Base-by-base conservation (phyloP, 768 basidiomycete species). In the Mycena galericulata region DNA sequence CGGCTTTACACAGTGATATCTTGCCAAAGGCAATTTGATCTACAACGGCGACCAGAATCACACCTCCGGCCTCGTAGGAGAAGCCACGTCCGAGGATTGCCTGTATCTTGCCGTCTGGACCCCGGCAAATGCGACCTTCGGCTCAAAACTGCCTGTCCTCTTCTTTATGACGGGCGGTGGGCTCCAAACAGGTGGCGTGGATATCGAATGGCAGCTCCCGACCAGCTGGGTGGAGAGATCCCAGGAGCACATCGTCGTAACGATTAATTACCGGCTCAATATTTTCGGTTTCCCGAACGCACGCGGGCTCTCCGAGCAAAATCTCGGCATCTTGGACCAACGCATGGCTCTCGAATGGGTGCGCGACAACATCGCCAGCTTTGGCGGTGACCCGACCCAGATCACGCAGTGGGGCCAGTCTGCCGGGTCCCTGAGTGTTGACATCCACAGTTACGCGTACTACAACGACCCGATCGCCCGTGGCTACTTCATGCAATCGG, bases 301-400 rank as follows among this genome's bases (percentile, higher is more conserved):
- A 1, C 61, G 53, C 15, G 70, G 70, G 43, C 47, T 71, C 24
- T 40, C 45, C 2, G 74, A 72, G 55, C 66, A 71, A 11, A 80
- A 80, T 69, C 70, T 76, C 45, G 79, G 73, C 1, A 46, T 80
- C 22, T 71, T 73, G 36, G 79, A 80, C 61, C 75, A 78, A 67
- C 67, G 73, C 7, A 45, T 70, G 8, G 79, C 78, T 27, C 65
- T 81, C 10, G 61, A 77, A 43, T 81, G 79, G 61, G 50, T 62
- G 27, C 26, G 29, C 30, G 62, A 64, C 32, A 64, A 64, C 26
- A 56, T 64, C 45, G 80, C 60, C 1, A 46, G 54, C 24, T 82
- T 80, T 46, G 80, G 80, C 6, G 80, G 80, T 3, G 78, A 82
- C 51, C 70, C 73, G 9, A 53, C 43, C 4, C 70, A 71, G 49